Evolutionary conservation across 495 filamentous ascomycete genomes (phyloP), one percentile per base, ranked within the genome.

Genomic region (Eremomyces bilateralis): DNA sequence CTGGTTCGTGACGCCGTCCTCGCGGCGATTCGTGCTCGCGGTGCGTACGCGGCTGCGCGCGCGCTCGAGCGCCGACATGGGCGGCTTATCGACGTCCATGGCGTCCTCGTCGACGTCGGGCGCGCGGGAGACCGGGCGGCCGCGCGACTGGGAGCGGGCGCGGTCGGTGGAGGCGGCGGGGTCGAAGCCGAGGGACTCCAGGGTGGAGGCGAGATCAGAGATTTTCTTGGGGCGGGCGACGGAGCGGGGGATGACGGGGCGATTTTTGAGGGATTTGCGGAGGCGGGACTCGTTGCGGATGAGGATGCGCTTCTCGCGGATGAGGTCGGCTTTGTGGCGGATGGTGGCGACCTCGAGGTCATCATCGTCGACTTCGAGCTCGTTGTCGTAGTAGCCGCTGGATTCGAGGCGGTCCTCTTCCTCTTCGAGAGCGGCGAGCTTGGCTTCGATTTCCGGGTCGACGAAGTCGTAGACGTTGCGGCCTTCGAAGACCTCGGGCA

Each of bases 401-500:
- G 70, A 75, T 57, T 93, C 71, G 2, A 95, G 65, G 35, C 73
- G 71, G 57, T 93, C 84, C 48, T 97, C 88, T 48, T 97, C 88
- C 37, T 80, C 83, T 53, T 97, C 88, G 24, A 97, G 63, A 29
- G 82, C 80, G 19, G 72, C 72, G 25, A 97, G 65, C 58, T 85
- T 94, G 39, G 67, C 63, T 44, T 92, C 88, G 53, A 97, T 95
- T 38, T 97, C 88, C 0, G 88, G 84, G 44, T 95, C 88, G 50
- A 95, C 72, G 52, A 76, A 97, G 52, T 97, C 88, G 61, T 80
- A 82, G 21, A 97, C 80, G 56, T 97, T 95, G 63, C 80, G 80
- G 50, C 88, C 88, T 45, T 93, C 72, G 58, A 78, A 75, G 27
- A 85, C 62, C 53, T 97, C 90, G 18, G 90, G 90, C 10, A 94